Base-by-base conservation (phyloP, 140 eudicot genomes). In the Stevia rebaudiana region DNA sequence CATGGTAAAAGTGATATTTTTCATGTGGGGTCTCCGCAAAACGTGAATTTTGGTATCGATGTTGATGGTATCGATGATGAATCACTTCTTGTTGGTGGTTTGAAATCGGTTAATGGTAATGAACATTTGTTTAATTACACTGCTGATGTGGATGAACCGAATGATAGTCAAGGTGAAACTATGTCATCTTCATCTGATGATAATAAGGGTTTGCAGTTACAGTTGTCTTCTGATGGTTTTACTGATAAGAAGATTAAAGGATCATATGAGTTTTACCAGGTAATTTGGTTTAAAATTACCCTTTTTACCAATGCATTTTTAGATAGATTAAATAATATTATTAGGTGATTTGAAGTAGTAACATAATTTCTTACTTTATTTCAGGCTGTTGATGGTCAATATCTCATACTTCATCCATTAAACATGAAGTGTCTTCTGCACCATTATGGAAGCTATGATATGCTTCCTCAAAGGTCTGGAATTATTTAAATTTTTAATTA, bases 301-400 rank as follows among this genome's bases (percentile, higher is more conserved):
- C 3, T 33, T 55, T 7, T 46, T 23, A 63, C 28, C 43, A 28
- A 54, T n/a, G 56, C 28, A 63, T 43, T 42, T 58, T 49, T 47
- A 33, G 47, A 65, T 6, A 12, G 8, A 22, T 2, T 19, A 6
- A 16, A 55, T 13, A 53, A 13, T 40, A 48, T 36, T n/a, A n/a
- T n/a, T n/a, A 36, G 61, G 61, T 16, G 46, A 43, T 8, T 47
- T 16, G 24, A 50, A 22, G 39, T 9, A 51, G 44, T 47, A 39
- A 42, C 49, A 23, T 28, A 8, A 17, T 21, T 10, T 72, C 33
- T 17, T 17, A 6, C 40, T 35, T 30, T 65, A 22, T 74, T 72
- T 62, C 78, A 92, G 98, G 98, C 86, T 23, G 80, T 75, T 75
- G 98, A 92, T 77, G 98, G 98, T 65, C 98, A 92, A 81, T 80